Base-by-base conservation (phyloP, 1,284 basidiomycete genomes). In the Pseudozyma flocculosa region DNA sequence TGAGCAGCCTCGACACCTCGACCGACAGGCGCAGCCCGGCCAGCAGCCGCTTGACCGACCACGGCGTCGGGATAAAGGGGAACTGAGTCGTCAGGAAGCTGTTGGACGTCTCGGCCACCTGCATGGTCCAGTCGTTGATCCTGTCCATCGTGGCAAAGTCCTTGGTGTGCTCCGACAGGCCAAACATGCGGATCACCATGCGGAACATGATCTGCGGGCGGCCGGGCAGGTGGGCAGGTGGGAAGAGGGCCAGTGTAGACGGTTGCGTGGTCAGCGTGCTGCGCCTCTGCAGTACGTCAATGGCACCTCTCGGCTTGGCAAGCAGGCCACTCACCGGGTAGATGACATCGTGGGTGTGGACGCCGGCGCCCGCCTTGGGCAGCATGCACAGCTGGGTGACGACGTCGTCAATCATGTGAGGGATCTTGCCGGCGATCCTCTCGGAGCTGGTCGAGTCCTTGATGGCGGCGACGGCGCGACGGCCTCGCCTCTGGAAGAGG, bases 1-100 rank as follows among this genome's bases (percentile, higher is more conserved):
- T 45, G 29, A 63, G 38, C 2, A 57, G 60, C 21, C 32, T 24
- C 8, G 58, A 50, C 18, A 68, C 59, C n/a, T 50, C 61, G 14
- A 58, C 41, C 11, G 61, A 63, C 53, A 68, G 63, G 43, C 59
- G 55, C 46, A 65, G 48, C 0, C 54, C 58, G 3, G 57, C 62
- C 17, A 50, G 50, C 58, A 58, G 61, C 22, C 61, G 61, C 13
- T 45, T 49, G 1, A 63, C 43, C 26, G 54, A 58, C 4, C 48
- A 48, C 3, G 54, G 54, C 19, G 50, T 36, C 17, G 57, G 61
- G 2, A 63, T 34, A 2, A 68, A 45, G 0, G 54, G 57, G 39
- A 61, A 61, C 21, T 57, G 56, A 2, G 61, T 68, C 17, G 54
- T 42, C 50, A 66, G 58, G 52, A 48, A 68, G 9, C 61, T 57